phyloP scores from a whole-genome alignment of 2,329 filamentous ascomycete species.

The Graphiopsis chlorocephala region DNA sequence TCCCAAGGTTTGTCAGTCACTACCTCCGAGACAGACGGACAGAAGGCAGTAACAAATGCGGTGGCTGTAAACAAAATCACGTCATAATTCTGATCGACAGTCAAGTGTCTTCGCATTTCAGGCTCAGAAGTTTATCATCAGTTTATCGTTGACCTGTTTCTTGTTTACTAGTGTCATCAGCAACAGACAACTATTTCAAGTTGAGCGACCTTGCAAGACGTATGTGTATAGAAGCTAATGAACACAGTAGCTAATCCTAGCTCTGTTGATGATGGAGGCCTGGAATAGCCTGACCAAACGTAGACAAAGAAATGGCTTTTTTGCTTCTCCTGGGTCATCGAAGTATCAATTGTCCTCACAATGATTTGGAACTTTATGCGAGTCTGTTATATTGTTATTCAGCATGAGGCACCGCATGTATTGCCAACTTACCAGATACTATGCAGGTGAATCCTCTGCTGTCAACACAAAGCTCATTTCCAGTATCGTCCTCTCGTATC shows the following conservation, averaged over 20 bases:
- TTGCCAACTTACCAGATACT: background rate
- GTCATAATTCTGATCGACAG: background rate
- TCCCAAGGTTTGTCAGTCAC: background rate
- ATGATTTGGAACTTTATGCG: background rate
- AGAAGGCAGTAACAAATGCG: background rate
- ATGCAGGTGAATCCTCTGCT: background rate
- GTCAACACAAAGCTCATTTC: background rate
- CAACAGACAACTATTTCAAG: background rate
- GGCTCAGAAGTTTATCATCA: background rate
- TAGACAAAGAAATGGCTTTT: background rate
- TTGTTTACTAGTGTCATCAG: background rate
- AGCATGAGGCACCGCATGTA: background rate
- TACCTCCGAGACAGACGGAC: too few species aligned
- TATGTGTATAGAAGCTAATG: background rate
- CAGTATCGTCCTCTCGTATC: background rate
- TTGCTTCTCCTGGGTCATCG: background rate
- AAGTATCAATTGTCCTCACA: background rate
- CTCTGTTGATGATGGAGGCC: background rate
- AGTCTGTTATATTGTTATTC: background rate
- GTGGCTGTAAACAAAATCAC: background rate
- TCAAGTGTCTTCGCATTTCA: background rate
- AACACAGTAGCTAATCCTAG: background rate
- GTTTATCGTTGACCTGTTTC: background rate
- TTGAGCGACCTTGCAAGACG: too few species aligned
- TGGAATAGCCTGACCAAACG: background rate